Base-by-base conservation (phyloP, 2,329 filamentous ascomycete genomes). In the Nectriaceae sp. region DNA sequence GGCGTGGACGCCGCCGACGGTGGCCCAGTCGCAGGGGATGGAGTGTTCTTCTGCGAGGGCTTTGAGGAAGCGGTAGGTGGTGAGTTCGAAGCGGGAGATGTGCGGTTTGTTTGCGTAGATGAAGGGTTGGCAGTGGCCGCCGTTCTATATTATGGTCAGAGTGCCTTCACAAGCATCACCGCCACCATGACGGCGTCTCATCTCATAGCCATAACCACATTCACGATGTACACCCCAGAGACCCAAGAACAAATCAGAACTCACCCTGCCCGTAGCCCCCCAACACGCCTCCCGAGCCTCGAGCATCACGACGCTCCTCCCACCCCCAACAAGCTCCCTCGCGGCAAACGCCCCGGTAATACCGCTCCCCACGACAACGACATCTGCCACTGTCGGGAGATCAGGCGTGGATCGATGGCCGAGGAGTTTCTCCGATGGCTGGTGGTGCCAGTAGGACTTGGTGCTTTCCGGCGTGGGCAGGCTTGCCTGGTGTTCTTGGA, bases 281-380 rank as follows among this genome's bases (percentile, higher is more conserved):
- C 82, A 91, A 63, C 88, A 92, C 4, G 85, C 87, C 72, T 92
- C 88, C 59, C 89, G 77, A 13, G 89, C 89, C 69, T 93, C 89
- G 4, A 93, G 75, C 73, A 92, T 78, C 5, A 92, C 75, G 6
- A 91, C 78, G n/a, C 70, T 75, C 49, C 77, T 70, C 4, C 75
- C 72, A 33, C 67, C 71, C 47, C 72, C 75, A 61, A 71, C 78
- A 43, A 90, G 72, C 62, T 82, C 83, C 54, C 82, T 77, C 3
- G 87, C 87, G 1, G 84, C 85, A 67, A 87, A 88, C 1, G 84
- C 72, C n/a, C 88, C 89, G 2, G 87, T 88, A 58, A 93, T 88
- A 20, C 89, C 89, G 61, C 82, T 89, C 33, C 89, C 89, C 4
- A 93, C 75, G 20, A 93, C 77, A 4, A 90, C 79, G 3, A 89